Conservation (phyloP, 2,329 filamentous ascomycete species). For the Claviceps monticola region DNA sequence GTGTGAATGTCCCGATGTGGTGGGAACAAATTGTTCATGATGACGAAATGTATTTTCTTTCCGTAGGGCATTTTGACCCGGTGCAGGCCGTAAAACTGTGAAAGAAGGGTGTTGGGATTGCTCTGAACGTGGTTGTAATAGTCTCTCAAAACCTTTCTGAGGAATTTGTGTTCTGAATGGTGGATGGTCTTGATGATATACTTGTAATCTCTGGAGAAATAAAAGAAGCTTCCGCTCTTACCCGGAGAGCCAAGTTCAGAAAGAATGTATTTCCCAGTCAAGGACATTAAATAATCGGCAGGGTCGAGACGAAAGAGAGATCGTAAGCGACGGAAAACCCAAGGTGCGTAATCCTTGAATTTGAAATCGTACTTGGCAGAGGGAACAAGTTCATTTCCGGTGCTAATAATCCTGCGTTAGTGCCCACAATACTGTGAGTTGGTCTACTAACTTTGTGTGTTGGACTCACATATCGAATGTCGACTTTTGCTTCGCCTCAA, state of each 20-base stretch:
- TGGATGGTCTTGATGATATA: constrained; percentile 99
- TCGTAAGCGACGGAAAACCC: constrained; percentile 92
- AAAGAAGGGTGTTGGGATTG: constrained; percentile 92
- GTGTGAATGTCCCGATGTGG: constrained; percentile 94
- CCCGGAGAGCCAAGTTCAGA: constrained; percentile 94
- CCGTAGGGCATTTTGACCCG: constrained; percentile 97
- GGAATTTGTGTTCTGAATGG: constrained; percentile 80
- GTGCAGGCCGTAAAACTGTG: constrained; percentile 94
- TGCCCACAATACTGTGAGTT: neutral
- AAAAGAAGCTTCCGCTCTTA: constrained; percentile 98
- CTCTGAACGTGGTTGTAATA: constrained; percentile 88
- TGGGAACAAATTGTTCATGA: constrained; percentile 99
- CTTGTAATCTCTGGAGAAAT: constrained; percentile 98
- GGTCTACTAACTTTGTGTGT: neutral
- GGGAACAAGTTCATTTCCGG: constrained; percentile 91
- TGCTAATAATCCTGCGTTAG: constrained; percentile 35
- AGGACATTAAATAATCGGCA: constrained; percentile 93
- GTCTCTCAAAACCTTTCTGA: constrained; percentile 71
- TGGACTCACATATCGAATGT: constrained; percentile 85
- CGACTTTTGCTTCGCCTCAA: constrained; percentile 89
- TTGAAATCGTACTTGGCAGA: constrained; percentile 99
- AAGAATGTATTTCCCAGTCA: constrained; percentile 96
- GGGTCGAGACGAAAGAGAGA: constrained; percentile 82
- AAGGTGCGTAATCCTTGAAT: constrained; percentile 99
- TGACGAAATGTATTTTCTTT: constrained; percentile 96